Evolutionary conservation across 352 stramenopile genomes (phyloP).

Genomic region (Thalassiosira sp.): DNA sequence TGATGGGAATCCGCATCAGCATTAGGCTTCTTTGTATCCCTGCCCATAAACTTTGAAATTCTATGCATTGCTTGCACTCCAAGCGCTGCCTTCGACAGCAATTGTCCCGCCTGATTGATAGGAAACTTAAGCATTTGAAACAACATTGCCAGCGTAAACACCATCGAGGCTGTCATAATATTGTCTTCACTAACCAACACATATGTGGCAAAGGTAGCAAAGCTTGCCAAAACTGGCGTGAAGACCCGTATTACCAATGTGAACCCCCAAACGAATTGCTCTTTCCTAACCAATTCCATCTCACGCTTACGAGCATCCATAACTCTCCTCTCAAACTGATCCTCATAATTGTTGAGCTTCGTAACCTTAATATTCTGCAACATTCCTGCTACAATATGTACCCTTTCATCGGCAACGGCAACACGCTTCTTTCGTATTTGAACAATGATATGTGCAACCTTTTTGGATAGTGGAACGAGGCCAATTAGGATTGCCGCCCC

Average conservation of each 20-base stretch:
- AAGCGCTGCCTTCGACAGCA: constrained; percentile 38
- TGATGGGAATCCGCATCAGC: constrained; percentile 1
- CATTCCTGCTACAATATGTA: constrained; percentile 51
- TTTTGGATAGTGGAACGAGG: constrained; percentile 31
- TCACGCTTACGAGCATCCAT: constrained; percentile 29
- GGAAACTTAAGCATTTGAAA: constrained; percentile 40
- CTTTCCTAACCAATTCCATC: constrained; percentile 37
- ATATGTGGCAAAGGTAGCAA: constrained; percentile 48
- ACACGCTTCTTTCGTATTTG: constrained; percentile 35
- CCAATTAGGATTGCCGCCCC: constrained; percentile 31
- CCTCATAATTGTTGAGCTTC: constrained; percentile 62
- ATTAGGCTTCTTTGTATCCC: not conserved
- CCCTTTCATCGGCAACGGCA: constrained; percentile 34
- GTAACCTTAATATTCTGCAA: constrained; percentile 56
- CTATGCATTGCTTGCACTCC: constrained; percentile 21
- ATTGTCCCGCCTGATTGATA: constrained; percentile 34
- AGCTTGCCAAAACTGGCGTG: constrained; percentile 53
- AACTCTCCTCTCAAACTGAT: constrained; percentile 32
- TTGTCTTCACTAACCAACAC: constrained; percentile 41
- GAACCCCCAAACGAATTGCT: constrained; percentile 51
- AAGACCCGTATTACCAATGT: constrained; percentile 49
- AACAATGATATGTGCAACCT: constrained; percentile 30
- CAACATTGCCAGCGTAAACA: constrained; percentile 35
- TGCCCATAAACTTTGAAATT: constrained; percentile 37
- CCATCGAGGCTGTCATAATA: constrained; percentile 35